A percentile compares a stretch with the other conserved stretches of the same genome.
Evolutionary conservation across 2,329 filamentous ascomycete species (phyloP).

Genomic region (Talaromyces albobiverticillius): DNA sequence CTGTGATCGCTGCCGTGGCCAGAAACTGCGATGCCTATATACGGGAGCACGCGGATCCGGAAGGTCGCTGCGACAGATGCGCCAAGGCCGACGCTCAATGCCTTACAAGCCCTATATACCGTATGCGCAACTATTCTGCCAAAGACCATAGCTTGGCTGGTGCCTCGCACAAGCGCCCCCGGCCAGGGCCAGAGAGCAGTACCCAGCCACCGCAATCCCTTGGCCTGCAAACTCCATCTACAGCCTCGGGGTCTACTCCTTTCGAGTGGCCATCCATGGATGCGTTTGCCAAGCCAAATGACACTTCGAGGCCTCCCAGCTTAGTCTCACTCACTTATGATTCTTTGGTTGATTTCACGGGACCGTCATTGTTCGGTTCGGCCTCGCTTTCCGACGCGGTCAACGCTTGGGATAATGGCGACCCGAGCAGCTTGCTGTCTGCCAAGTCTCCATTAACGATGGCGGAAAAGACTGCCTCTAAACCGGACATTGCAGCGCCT

Average conservation of each 20-base stretch:
- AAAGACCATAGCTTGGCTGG: no score
- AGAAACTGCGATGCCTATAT: slow-evolving; percentile 1
- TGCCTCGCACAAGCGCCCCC: neutral
- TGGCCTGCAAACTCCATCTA: neutral
- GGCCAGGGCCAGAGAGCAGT: neutral
- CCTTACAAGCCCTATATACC: neutral
- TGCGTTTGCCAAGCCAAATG: neutral
- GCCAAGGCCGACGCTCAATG: neutral
- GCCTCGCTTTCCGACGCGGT: neutral
- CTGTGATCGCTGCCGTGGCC: slow-evolving; percentile 1
- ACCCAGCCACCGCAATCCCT: neutral
- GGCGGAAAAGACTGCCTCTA: neutral
- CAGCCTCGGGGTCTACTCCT: no score
- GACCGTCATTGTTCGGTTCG: neutral
- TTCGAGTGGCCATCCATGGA: neutral
- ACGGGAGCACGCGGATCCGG: neutral
- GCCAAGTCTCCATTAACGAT: neutral
- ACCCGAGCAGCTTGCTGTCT: neutral
- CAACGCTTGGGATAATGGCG: neutral
- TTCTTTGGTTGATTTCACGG: neutral
- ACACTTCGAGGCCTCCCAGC: neutral
- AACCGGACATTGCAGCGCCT: neutral
- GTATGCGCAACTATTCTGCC: slow-evolving; percentile 1
- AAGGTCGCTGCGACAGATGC: slow-evolving; percentile 1
- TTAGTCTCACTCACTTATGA: neutral